Base-by-base conservation (phyloP, 1,284 basidiomycete species). In the Pseudozyma pruni region DNA sequence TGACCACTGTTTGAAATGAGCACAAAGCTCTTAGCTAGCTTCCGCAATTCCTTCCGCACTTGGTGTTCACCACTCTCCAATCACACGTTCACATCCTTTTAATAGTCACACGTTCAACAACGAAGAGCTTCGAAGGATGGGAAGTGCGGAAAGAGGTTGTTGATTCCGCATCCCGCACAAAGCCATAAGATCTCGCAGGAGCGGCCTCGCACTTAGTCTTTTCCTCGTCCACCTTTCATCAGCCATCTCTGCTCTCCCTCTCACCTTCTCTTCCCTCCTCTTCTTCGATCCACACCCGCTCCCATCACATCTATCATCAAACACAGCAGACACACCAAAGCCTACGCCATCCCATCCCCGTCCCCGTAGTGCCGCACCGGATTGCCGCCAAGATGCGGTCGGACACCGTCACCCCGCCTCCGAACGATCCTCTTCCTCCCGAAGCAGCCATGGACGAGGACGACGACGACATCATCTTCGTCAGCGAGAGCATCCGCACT, bases 401-500 rank as follows among this genome's bases (percentile, higher is more conserved):
- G 29, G 45, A 51, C 7, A 38, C 58, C 14, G n/a, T 32, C 11
- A 47, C 43, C 25, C 48, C 48, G 3, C 43, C 49, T 16, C 44
- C 46, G 9, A 5, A 16, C 44, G 13, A 13, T 6, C 6, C 29
- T n/a, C 19, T 20, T 22, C 17, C 10, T 16, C 20, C 37, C 22
- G 8, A 2, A 0, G 7, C 13, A 1, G 9, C n/a, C 45, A 32
- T 19, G 33, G 17, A 22, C 11, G 43, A 40, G n/a, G 52, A 61
- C 29, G 42, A 41, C 16, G 43, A 49, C 23, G 47, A 53, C 9
- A 35, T 55, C n/a, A 20, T 43, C 2, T 33, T 55, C 16, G 41
- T 62, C 38, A 41, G 51, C 22, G 47, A 55, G 10, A 37, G 33
- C 22, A 11, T 38, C 5, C 34, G 37, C 44, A 55, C 38, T 8